Base-by-base conservation (phyloP, 2,329 filamentous ascomycete genomes). In the Ceratocystis colombiana region DNA sequence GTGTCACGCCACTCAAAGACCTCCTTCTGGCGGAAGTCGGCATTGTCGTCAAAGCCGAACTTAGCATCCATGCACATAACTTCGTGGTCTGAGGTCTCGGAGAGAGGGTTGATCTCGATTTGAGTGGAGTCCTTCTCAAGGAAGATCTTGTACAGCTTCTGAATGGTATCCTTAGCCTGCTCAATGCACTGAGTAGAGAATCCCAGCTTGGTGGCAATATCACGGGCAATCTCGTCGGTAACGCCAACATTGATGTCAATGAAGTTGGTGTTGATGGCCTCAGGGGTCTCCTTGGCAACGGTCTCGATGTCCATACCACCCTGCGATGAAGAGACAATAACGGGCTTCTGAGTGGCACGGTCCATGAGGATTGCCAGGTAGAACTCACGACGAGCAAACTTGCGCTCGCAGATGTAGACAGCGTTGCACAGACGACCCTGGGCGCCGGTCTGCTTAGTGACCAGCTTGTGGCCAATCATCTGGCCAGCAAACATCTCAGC, bases 11-110 rank as follows among this genome's bases (percentile, higher is more conserved):
- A 95, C 71, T 83, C 82, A 78, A 97, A 99, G 72, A 96, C 80
- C 73, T 97, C 93, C 84, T 96, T 89, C 80, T 99, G 94, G 76
- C 94, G 88, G 87, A 93, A 99, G 68, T 96, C 90, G 76, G 94
- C 94, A 77, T 99, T 99, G 84, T 99, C 94, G 77, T 99, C 94
- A 76, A 99, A 99, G 74, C 87, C 88, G 73, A 99, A 90, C 83
- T 99, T 99, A 78, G 94, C 94, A 77, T 99, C 94, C 94, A 99
- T 99, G 80, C 91, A 95, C 74, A 99, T 84, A 66, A 99, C 94
- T 80, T 96, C 84, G 84, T 97, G 93, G 79, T 99, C 94, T 65
- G 89, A 95, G 69, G 94, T 99, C 84, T 99, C 94, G 65, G 91
- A 96, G 62, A 99, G 86, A 69, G 94, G 94, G 84, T 99, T 99